These are phyloP conservation scores for Sphenostylis stenocarpa DNA, from an alignment of 306 rosid species.

Conservation along the genomic window DNA sequence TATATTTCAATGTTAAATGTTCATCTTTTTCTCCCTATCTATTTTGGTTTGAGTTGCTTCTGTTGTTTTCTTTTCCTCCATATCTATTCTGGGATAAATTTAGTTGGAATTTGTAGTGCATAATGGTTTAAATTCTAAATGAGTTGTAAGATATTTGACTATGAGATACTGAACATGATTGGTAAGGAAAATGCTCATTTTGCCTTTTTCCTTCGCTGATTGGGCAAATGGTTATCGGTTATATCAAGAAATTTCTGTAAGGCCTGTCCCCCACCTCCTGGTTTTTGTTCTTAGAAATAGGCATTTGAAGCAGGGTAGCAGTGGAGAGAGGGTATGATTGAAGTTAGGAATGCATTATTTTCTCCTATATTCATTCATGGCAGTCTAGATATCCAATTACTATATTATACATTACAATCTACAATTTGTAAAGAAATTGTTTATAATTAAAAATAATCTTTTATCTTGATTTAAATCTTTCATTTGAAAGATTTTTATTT, in stretches of 20 bases:
- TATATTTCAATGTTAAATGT: background rate
- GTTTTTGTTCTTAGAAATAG: background rate
- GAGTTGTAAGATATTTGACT: background rate
- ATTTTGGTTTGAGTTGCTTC: conserved; percentile 8
- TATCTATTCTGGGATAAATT: background rate
- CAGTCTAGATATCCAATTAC: conserved; percentile 1
- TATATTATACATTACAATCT: background rate
- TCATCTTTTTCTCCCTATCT: background rate
- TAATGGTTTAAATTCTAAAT: background rate
- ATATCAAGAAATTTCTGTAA: background rate
- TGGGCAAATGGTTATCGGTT: conserved; percentile 3
- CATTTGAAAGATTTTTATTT: too few species aligned
- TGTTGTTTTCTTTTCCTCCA: conserved; percentile 1
- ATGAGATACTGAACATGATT: background rate
- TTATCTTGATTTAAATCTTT: background rate
- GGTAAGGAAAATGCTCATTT: conserved; percentile 2
- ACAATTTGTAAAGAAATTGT: background rate
- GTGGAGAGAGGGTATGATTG: conserved; percentile 8
- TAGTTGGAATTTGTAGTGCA: background rate
- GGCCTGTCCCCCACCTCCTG: background rate
- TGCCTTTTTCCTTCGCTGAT: background rate
- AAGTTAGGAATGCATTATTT: conserved; percentile 23
- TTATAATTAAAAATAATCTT: background rate
- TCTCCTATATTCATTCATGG: conserved; percentile 3
- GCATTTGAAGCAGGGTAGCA: conserved; percentile 28